Evolutionary conservation across 2,329 filamentous ascomycete species (phyloP), one percentile per base, ranked within the genome.

Genomic region (Neofusicoccum kwambonambiense): DNA sequence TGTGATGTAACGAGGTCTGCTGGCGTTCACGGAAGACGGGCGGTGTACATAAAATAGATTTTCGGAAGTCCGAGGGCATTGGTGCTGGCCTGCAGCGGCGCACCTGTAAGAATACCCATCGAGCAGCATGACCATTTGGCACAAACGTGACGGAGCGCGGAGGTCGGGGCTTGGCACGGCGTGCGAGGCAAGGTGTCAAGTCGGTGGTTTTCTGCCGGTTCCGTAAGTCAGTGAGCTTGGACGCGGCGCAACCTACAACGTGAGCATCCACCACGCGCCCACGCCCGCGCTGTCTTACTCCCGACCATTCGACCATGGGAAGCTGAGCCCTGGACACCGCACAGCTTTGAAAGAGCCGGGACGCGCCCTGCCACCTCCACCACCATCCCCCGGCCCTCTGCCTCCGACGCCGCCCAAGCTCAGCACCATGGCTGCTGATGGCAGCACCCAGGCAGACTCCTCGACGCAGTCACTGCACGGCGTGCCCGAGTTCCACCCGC

Each of bases 311-410:
- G 54, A 57, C 27, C 54, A 65, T 65, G 63, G 63, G 27, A 60
- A 65, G 44, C 54, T 60, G 54, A 27, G 47, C 45, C 12, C 19
- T 9, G 11, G 12, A 42, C 37, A 44, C 22, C n/a, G 12, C 39
- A 57, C 62, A 57, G 50, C 63, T 60, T 41, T 52, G 54, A 65
- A 61, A 19, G 54, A 65, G 35, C 51, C 54, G 47, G 63, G 47
- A 54, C 45, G 8, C 35, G 37, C 27, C 39, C 44, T 52, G 4
- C 17, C 7, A 7, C 3, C 22, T 31, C 5, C n/a, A 47, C 51
- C 51, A 58, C n/a, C 12, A n/a, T 22, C n/a, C 22, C 49, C 49
- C 41, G 49, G 50, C n/a, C 41, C 34, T 42, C 41, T 35, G 31
- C 51, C 27, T 56, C 50, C 41, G 17, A 37, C 22, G 39, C 52